Percentiles rank a stretch among this genome's conserved stretches.
Conservation (phyloP, 805 yeast species). For the Monosporozyma siamensis region DNA sequence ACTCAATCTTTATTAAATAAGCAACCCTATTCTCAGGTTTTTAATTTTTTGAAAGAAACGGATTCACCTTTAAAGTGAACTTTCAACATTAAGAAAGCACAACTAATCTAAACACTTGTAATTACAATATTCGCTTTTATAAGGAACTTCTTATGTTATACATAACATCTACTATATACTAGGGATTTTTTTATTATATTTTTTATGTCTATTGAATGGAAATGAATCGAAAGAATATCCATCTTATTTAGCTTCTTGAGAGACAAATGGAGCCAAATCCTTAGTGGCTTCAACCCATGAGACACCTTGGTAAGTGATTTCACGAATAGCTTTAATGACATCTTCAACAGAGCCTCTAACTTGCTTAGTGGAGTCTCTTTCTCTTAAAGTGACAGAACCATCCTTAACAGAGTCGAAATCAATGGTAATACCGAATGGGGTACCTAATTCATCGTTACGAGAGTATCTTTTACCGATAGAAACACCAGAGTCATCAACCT, state of each 20-base stretch:
- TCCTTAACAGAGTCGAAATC: conserved; percentile 90
- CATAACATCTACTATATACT: too few relatives aligned
- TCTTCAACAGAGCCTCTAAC: conserved; percentile 83
- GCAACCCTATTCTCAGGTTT: background rate
- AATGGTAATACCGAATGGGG: conserved; percentile 96
- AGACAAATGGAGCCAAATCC: conserved; percentile 60
- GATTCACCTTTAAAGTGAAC: background rate
- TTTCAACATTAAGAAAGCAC: too few relatives aligned
- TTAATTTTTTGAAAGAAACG: background rate
- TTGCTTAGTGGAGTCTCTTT: conserved; percentile 93
- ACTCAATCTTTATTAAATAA: too few relatives aligned
- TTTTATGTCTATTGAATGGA: too few relatives aligned
- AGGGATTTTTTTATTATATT: too few relatives aligned
- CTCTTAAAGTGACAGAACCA: conserved; percentile 86
- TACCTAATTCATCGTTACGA: conserved; percentile 96
- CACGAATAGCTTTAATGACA: conserved; percentile 62
- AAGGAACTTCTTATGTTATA: too few relatives aligned
- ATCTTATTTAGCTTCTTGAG: conserved; percentile 33
- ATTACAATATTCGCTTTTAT: too few relatives aligned
- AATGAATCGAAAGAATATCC: background rate
- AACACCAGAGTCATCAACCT: conserved; percentile 94
- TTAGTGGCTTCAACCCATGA: conserved; percentile 84
- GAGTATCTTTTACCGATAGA: conserved; percentile 97
- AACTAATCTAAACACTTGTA: too few relatives aligned
- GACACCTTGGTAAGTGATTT: conserved; percentile 62